Percentiles rank a stretch among this genome's conserved stretches.
Evolutionary conservation across 352 stramenopile genomes (phyloP).

Genomic region (Globisporangium heterothallicum): DNA sequence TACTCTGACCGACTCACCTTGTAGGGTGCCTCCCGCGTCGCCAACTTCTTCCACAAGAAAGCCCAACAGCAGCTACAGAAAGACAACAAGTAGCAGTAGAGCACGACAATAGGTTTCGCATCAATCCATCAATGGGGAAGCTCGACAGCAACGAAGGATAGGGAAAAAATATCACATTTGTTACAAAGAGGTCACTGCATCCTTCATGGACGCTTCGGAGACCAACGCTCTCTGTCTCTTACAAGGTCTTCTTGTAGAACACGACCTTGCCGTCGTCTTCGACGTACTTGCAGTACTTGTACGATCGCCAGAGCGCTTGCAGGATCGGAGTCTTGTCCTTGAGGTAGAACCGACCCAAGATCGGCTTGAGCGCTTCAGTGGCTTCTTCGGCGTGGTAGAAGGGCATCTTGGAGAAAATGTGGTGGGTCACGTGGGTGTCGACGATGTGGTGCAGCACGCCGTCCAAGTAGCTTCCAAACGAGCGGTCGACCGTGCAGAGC

Average conservation of each 20-base stretch:
- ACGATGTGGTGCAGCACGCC: constrained; percentile 97
- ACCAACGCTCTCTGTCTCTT: not conserved
- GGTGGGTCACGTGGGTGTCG: constrained; percentile 97
- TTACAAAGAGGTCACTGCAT: too few species aligned
- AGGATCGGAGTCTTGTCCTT: constrained; percentile 90
- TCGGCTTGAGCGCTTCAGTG: constrained; percentile 90
- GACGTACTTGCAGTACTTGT: constrained; percentile 93
- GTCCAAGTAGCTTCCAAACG: constrained; percentile 94
- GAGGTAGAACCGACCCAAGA: constrained; percentile 94
- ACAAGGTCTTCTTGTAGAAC: constrained; percentile 84
- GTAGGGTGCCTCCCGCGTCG: not conserved
- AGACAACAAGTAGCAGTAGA: too few species aligned
- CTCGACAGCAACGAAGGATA: too few species aligned
- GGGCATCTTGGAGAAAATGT: constrained; percentile 99
- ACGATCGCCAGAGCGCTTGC: constrained; percentile 90
- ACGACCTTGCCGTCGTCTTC: constrained; percentile 89
- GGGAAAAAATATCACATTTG: too few species aligned
- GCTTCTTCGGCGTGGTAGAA: constrained; percentile 97
- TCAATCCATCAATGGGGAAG: too few species aligned
- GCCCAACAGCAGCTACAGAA: not conserved
- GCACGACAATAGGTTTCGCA: too few species aligned
- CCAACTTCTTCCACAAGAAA: not conserved
- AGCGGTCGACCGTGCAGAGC: constrained; percentile 97
- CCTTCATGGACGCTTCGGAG: too few species aligned
- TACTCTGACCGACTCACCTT: not conserved